These are phyloP conservation scores for Trichoderma hamatum DNA, from an alignment of 2,329 filamentous ascomycete species.

Conservation along the genomic window DNA sequence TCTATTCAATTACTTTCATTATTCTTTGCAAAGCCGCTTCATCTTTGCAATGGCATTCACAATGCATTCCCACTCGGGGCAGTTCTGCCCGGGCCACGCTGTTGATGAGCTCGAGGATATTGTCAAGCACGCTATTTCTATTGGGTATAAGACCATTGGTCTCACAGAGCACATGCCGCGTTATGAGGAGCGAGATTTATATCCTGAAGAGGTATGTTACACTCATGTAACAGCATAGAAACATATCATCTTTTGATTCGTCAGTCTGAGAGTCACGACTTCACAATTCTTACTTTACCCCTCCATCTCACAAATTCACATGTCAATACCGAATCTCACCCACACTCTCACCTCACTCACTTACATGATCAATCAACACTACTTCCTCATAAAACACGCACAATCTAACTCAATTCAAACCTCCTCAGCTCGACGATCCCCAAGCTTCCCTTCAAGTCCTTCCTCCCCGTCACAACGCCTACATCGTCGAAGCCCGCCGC, in stretches of 20 bases:
- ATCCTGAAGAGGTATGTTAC: slow-evolving; percentile 78
- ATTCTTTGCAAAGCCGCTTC: no score
- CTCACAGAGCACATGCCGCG: slow-evolving; percentile 96
- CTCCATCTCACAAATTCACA: slow-evolving; percentile 12
- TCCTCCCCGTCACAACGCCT: slow-evolving; percentile 65
- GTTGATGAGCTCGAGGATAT: slow-evolving; percentile 83
- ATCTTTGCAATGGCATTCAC: slow-evolving; percentile 78
- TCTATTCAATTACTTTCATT: background rate
- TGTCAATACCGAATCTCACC: background rate
- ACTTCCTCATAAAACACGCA: background rate
- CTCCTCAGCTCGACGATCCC: slow-evolving; percentile 45
- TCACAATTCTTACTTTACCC: slow-evolving; percentile 19
- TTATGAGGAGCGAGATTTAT: slow-evolving; percentile 71
- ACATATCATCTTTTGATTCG: background rate
- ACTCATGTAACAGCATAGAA: background rate
- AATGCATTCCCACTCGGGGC: slow-evolving; percentile 96
- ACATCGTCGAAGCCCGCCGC: slow-evolving; percentile 73
- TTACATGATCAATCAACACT: background rate
- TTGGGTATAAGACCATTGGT: slow-evolving; percentile 80
- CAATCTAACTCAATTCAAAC: background rate
- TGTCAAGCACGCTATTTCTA: slow-evolving; percentile 73
- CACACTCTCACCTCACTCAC: background rate
- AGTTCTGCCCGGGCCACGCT: slow-evolving; percentile 93
- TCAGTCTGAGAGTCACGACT: slow-evolving; percentile 12
- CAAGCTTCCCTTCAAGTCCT: slow-evolving; percentile 53